phyloP scores from a whole-genome alignment of 495 filamentous ascomycete species.

The Neurospora sp. region DNA sequence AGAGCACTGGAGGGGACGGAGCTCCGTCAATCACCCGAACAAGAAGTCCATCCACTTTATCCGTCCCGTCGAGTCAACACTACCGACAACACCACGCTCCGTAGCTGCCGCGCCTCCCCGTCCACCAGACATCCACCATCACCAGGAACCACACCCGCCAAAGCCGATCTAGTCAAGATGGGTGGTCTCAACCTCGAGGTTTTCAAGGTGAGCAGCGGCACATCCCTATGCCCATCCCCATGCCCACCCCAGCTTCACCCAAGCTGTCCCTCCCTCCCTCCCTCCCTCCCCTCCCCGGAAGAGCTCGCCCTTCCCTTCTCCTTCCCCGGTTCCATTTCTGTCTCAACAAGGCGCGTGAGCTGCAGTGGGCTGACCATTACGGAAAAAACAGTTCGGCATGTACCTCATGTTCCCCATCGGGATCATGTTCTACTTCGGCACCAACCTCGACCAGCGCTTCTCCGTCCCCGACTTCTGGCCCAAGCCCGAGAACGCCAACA shows the following conservation, averaged over 20 bases:
- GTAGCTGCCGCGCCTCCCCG: neutral
- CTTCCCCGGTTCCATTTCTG: neutral
- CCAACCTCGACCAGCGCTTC: slow-evolving; percentile 91
- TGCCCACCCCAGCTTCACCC: neutral
- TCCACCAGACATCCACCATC: slow-evolving; percentile 16
- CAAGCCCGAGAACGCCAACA: slow-evolving; percentile 71
- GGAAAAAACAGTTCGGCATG: slow-evolving; percentile 67
- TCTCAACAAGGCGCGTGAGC: neutral
- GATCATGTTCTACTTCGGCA: slow-evolving; percentile 99
- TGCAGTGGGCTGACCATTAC: neutral
- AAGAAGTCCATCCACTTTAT: neutral
- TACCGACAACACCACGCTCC: neutral
- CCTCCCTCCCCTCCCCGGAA: neutral
- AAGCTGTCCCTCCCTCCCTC: neutral
- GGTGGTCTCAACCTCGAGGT: slow-evolving; percentile 89
- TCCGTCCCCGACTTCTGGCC: slow-evolving; percentile 90
- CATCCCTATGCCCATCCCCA: neutral
- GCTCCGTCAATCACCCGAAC: neutral
- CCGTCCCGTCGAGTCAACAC: neutral
- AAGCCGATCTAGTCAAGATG: slow-evolving; percentile 31
- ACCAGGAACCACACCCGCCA: neutral
- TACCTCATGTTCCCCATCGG: slow-evolving; percentile 98
- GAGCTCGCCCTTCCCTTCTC: slow-evolving; percentile 3
- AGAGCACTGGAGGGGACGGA: neutral
- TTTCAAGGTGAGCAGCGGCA: slow-evolving; percentile 64